Evolutionary conservation across 257 asterid species (phyloP).

Genomic region (Solanum bukasovii): DNA sequence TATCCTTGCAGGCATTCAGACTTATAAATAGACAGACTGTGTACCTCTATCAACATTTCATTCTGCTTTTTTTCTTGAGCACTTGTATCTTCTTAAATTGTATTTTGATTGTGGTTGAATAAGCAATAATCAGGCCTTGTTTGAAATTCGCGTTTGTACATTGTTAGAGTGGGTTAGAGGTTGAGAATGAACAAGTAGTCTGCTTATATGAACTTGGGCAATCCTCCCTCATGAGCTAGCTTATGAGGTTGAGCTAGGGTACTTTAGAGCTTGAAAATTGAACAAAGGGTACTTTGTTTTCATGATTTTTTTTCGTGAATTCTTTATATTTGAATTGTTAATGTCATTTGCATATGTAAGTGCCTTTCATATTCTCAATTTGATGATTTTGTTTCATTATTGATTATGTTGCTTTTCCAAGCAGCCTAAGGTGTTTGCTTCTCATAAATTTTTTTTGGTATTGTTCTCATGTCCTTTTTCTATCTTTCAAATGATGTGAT

Average conservation of each 20-base stretch:
- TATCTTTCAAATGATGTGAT: background rate
- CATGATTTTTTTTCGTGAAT: background rate
- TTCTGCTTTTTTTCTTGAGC: background rate
- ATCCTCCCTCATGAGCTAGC: too few relatives aligned
- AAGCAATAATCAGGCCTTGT: too few relatives aligned
- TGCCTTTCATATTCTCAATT: background rate
- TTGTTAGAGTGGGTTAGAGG: too few relatives aligned
- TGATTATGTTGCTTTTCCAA: background rate
- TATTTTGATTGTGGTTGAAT: background rate
- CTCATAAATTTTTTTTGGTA: background rate
- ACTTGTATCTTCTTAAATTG: background rate
- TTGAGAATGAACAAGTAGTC: too few relatives aligned
- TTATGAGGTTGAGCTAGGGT: too few relatives aligned
- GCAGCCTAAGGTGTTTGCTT: background rate
- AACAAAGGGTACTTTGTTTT: background rate
- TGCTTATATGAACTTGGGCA: too few relatives aligned
- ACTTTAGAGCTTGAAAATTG: background rate
- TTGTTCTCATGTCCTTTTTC: background rate
- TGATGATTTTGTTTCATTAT: background rate
- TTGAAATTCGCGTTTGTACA: too few relatives aligned
- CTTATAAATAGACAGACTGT: background rate
- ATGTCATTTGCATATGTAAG: background rate
- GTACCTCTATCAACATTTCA: background rate
- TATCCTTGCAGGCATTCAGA: background rate
- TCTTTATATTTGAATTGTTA: background rate